These are phyloP conservation scores for Malus hybrid DNA, from an alignment of 331 rosid species.

Conservation along the genomic window DNA sequence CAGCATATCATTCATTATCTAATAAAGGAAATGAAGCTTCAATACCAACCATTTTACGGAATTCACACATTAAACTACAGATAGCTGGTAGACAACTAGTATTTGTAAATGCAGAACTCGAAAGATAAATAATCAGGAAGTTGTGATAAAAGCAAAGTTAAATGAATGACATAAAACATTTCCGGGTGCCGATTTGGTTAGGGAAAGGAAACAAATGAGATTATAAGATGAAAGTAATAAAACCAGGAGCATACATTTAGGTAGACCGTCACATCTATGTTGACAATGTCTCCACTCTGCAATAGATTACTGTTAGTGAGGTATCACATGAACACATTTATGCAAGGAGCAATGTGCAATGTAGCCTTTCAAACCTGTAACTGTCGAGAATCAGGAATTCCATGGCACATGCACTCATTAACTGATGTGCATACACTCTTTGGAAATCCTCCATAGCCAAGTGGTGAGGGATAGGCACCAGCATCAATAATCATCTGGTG, in stretches of 20 bases:
- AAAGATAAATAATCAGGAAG: background rate
- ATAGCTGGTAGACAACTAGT: background rate
- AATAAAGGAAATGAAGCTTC: background rate
- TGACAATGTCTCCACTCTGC: conserved; percentile 91
- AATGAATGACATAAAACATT: background rate
- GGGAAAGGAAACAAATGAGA: background rate
- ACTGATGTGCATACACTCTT: conserved; percentile 97
- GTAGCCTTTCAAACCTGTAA: conserved; percentile 54
- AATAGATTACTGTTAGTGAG: conserved; percentile 20
- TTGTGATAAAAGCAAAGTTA: background rate
- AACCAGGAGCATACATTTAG: conserved; percentile 57
- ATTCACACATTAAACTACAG: background rate
- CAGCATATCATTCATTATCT: background rate
- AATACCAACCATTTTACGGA: background rate
- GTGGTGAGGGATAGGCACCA: conserved; percentile 99
- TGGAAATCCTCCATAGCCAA: conserved; percentile 97
- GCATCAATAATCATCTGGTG: conserved; percentile 91
- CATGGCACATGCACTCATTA: conserved; percentile 99
- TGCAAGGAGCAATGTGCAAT: conserved; percentile 6
- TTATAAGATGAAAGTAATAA: background rate
- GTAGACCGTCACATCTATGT: conserved; percentile 94
- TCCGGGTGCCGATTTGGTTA: background rate
- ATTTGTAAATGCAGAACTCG: background rate
- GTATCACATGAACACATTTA: conserved; percentile 10
- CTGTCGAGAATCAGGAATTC: conserved; percentile 94